phyloP scores from a whole-genome alignment of 2,329 filamentous ascomycete genomes.

The Pestalotiopsis sp. region DNA sequence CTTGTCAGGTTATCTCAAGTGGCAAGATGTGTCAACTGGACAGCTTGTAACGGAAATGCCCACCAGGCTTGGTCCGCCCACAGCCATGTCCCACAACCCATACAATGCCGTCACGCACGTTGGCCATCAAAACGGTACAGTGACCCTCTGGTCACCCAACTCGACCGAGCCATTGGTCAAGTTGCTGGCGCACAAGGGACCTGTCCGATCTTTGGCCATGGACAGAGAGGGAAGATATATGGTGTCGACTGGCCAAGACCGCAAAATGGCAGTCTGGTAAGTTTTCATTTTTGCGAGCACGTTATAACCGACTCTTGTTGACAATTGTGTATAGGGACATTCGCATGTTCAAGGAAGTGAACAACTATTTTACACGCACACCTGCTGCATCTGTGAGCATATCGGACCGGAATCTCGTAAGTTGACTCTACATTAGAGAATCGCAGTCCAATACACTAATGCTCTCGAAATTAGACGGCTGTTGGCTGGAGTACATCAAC shows the following conservation, averaged over 20 bases:
- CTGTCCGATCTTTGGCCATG: constrained; percentile 81
- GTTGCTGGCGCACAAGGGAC: constrained; percentile 84
- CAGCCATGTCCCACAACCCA: constrained; percentile 83
- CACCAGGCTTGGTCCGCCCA: constrained; percentile 57
- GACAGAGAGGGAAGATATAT: constrained; percentile 94
- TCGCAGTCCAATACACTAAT: neutral
- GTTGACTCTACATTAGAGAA: neutral
- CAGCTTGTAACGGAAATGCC: constrained; percentile 64
- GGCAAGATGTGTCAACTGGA: constrained; percentile 93
- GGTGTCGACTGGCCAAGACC: constrained; percentile 89
- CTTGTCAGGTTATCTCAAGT: constrained; percentile 75
- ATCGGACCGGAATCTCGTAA: constrained; percentile 75
- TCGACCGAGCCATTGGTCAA: constrained; percentile 85
- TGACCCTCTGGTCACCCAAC: constrained; percentile 96
- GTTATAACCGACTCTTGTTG: neutral
- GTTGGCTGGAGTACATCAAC: constrained; percentile 90
- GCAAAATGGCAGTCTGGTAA: constrained; percentile 74
- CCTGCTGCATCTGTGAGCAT: constrained; percentile 85
- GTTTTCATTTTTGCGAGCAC: neutral
- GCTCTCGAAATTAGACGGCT: constrained; percentile 54
- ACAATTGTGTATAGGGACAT: constrained; percentile 70
- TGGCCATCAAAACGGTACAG: constrained; percentile 92
- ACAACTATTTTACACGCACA: constrained; percentile 81
- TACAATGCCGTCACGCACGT: constrained; percentile 91
- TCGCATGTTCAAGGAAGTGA: constrained; percentile 79